phyloP scores from a whole-genome alignment of 495 filamentous ascomycete genomes.

The Penicillium arizonense region DNA sequence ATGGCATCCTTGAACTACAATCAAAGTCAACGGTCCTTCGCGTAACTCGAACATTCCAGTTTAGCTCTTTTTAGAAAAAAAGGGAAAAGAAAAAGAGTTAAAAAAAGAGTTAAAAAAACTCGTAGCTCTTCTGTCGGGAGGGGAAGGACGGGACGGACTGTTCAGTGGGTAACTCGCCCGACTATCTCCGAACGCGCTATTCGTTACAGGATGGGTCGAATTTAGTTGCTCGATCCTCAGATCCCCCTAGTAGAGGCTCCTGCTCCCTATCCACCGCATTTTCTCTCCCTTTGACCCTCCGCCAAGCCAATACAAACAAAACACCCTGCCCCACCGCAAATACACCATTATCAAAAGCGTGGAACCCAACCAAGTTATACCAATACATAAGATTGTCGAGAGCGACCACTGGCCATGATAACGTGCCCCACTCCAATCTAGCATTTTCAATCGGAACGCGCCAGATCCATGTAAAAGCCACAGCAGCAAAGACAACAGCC shows the following conservation, averaged over 20 bases:
- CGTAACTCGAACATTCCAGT: no score
- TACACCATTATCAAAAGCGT: conserved; percentile 2
- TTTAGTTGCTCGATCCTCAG: not conserved
- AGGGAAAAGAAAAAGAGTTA: no score
- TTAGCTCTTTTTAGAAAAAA: no score
- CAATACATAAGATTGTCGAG: conserved; percentile 1
- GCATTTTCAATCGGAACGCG: not conserved
- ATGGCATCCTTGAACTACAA: no score
- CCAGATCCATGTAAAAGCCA: conserved; percentile 6
- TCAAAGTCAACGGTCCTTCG: no score
- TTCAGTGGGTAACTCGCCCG: no score
- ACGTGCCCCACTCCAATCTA: not conserved
- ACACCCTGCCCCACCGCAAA: conserved; percentile 1
- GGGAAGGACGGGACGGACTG: no score
- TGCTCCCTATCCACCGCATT: not conserved
- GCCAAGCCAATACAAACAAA: not conserved
- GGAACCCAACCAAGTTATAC: conserved; percentile 1
- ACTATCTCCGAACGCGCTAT: no score
- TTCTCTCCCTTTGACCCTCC: not conserved
- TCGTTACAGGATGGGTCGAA: no score
- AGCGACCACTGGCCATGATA: not conserved
- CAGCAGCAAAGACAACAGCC: not conserved
- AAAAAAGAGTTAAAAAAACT: no score
- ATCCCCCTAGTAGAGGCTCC: not conserved
- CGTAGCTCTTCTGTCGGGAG: no score